Percentiles rank a stretch among this genome's conserved stretches.
Evolutionary conservation across 345 rosid genomes (phyloP).

Genomic region (Murraya paniculata): DNA sequence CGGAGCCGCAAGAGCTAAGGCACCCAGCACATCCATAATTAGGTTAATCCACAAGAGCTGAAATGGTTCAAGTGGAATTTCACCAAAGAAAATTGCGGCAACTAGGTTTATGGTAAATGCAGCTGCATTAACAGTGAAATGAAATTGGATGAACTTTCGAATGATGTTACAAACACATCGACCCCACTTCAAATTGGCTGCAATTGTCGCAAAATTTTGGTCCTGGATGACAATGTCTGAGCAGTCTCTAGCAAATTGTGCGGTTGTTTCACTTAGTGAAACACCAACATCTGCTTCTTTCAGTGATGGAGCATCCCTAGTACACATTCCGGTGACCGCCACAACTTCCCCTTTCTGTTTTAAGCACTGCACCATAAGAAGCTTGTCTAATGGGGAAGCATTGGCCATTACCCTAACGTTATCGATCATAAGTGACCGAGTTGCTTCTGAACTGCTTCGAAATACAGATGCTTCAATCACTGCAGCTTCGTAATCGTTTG

Average conservation of each 20-base stretch:
- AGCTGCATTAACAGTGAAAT: neutral
- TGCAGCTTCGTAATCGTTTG: neutral
- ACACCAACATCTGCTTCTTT: slow-evolving; percentile 6
- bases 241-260: neutral
- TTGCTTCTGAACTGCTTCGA: neutral
- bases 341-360: neutral
- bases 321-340: neutral
- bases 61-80: neutral
- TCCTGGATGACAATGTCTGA: neutral
- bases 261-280: neutral
- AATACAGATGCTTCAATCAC: neutral
- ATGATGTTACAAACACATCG: neutral
- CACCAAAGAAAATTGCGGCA: neutral
- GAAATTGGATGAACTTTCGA: neutral
- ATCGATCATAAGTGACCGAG: neutral
- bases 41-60: neutral
- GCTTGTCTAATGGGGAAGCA: slow-evolving; percentile 4
- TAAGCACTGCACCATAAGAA: slow-evolving; percentile 4
- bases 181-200: neutral
- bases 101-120: neutral
- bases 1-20: neutral
- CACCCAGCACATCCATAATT: neutral
- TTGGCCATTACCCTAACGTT: neutral
- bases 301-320: slow-evolving; percentile 6
- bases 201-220: neutral